phyloP scores from a whole-genome alignment of 345 rosid species.

The Mangifera indica region DNA sequence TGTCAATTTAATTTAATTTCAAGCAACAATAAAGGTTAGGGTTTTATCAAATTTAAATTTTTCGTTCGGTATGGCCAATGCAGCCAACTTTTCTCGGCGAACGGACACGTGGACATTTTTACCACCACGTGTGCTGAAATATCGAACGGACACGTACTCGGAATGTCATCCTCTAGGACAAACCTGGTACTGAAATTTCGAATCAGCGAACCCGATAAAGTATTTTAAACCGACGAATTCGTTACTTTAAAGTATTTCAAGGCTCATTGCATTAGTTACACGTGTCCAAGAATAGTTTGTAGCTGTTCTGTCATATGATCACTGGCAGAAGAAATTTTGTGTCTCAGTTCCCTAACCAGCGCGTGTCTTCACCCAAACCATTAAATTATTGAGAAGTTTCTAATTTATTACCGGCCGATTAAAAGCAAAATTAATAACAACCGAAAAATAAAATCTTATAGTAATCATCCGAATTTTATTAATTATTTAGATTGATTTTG shows the following conservation, averaged over 20 bases:
- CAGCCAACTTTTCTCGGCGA: conserved; percentile 27
- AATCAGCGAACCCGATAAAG: conserved; percentile 33
- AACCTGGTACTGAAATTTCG: conserved; percentile 37
- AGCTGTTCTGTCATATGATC: conserved; percentile 65
- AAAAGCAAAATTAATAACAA: too few species aligned
- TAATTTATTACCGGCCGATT: too few species aligned
- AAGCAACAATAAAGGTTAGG: neutral
- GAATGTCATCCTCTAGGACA: conserved; percentile 24
- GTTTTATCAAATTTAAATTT: neutral
- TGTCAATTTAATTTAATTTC: conserved; percentile 16
- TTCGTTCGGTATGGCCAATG: conserved; percentile 34
- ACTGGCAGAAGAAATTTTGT: conserved; percentile 36
- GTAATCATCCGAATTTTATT: too few species aligned
- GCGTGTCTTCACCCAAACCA: neutral
- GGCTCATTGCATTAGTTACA: conserved; percentile 20
- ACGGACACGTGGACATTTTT: too few species aligned
- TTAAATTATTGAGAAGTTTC: too few species aligned
- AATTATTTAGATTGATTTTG: too few species aligned
- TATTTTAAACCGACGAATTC: conserved; percentile 28
- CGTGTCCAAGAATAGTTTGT: conserved; percentile 44
- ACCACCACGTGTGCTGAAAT: too few species aligned
- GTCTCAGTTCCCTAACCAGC: conserved; percentile 15
- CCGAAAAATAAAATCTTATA: too few species aligned
- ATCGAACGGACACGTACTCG: conserved; percentile 39
- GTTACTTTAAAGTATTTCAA: conserved; percentile 29